Percentiles rank a stretch among this genome's conserved stretches.
Conservation (phyloP, 192 early-diverging fungal genomes). For the Chytriomyces hyalinus region DNA sequence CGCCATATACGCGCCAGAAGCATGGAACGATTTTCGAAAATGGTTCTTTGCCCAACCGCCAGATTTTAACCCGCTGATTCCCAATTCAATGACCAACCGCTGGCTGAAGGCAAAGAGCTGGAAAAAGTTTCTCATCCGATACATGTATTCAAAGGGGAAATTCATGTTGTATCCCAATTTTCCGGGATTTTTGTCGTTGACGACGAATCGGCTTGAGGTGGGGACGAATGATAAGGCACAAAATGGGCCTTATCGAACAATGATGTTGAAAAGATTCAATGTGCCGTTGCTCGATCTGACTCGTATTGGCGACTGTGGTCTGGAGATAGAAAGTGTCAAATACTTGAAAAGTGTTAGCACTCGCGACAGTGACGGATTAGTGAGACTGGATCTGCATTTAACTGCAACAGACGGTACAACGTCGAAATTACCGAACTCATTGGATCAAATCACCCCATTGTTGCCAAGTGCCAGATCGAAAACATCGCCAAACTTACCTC, state of each 20-base stretch:
- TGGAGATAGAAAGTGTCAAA: background rate
- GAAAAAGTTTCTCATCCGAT: slow-evolving; percentile 38
- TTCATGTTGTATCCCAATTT: slow-evolving; percentile 37
- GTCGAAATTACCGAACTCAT: background rate
- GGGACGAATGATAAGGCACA: slow-evolving; percentile 34
- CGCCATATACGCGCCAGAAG: slow-evolving; percentile 29
- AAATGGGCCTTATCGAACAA: slow-evolving; percentile 1
- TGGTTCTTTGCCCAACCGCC: slow-evolving; percentile 31
- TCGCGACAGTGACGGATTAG: background rate
- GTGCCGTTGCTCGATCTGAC: slow-evolving; percentile 31
- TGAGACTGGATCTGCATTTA: slow-evolving; percentile 6
- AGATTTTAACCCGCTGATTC: slow-evolving; percentile 26
- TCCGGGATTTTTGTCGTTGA: slow-evolving; percentile 25
- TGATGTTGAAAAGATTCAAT: slow-evolving; percentile 28
- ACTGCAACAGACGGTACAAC: background rate
- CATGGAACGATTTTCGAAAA: slow-evolving; percentile 34
- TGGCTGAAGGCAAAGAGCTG: slow-evolving; percentile 31
- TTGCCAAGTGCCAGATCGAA: background rate
- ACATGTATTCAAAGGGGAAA: slow-evolving; percentile 34
- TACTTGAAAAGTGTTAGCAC: background rate
- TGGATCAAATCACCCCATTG: slow-evolving; percentile 12
- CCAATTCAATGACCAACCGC: slow-evolving; percentile 31
- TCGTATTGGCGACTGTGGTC: background rate
- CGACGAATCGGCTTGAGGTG: slow-evolving; percentile 34
- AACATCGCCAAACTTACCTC: slow-evolving; percentile 4